phyloP scores from a whole-genome alignment of 2,329 filamentous ascomycete genomes.

The Alternaria tenuissima region DNA sequence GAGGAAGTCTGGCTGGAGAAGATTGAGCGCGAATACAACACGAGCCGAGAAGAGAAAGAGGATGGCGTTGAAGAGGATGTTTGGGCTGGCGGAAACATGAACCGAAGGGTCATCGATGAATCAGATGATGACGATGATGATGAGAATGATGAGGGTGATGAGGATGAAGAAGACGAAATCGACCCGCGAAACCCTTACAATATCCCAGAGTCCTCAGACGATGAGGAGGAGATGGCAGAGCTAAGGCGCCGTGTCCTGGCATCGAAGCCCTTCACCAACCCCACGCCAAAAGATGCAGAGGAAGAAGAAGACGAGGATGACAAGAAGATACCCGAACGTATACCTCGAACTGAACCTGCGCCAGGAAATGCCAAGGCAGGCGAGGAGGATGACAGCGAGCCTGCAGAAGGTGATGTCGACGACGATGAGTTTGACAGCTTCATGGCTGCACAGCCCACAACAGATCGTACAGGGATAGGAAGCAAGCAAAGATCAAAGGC shows the following conservation, averaged over 20 bases:
- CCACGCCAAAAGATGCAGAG: slow-evolving; percentile 44
- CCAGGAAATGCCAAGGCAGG: slow-evolving; percentile 40
- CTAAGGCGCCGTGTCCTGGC: slow-evolving; percentile 88
- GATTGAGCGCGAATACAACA: slow-evolving; percentile 87
- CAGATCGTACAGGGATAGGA: slow-evolving; percentile 79
- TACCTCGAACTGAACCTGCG: slow-evolving; percentile 63
- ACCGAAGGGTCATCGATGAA: slow-evolving; percentile 63
- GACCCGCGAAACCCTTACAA: slow-evolving; percentile 72
- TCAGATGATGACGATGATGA: slow-evolving; percentile 59
- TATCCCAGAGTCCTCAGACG: slow-evolving; percentile 76
- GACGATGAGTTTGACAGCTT: slow-evolving; percentile 91
- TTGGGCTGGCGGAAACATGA: slow-evolving; percentile 92
- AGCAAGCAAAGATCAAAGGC: slow-evolving; percentile 65
- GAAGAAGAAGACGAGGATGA: slow-evolving; percentile 42
- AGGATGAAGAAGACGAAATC: slow-evolving; percentile 54
- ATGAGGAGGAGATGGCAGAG: slow-evolving; percentile 92
- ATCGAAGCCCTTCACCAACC: slow-evolving; percentile 84
- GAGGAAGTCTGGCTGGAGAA: slow-evolving; percentile 89
- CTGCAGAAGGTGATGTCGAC: slow-evolving; percentile 67
- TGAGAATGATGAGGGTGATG: slow-evolving; percentile 53
- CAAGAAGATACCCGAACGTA: slow-evolving; percentile 69
- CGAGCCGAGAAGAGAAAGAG: slow-evolving; percentile 73
- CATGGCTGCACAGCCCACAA: slow-evolving; percentile 88
- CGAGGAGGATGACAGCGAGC: slow-evolving; percentile 74
- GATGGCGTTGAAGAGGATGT: slow-evolving; percentile 70